phyloP scores from a whole-genome alignment of 2,329 filamentous ascomycete genomes.

The Didymosphaeria variabile region DNA sequence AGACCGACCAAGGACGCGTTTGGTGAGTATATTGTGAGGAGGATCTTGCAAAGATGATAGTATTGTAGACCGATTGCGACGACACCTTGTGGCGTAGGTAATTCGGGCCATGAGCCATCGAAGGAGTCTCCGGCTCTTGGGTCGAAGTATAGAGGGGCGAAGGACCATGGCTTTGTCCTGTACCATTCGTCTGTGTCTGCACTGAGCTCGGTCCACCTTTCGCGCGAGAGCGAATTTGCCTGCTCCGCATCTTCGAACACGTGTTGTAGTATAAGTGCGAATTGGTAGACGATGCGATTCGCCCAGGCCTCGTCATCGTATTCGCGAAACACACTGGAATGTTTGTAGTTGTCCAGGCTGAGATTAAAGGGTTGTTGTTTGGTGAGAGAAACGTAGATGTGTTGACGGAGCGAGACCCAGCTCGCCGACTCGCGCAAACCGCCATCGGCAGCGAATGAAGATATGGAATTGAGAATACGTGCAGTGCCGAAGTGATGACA shows the following conservation, averaged over 20 bases:
- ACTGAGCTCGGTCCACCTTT: constrained; percentile 40
- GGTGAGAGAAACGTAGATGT: constrained; percentile 52
- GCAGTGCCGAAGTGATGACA: constrained; percentile 53
- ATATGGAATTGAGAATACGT: constrained; percentile 51
- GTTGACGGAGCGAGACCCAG: constrained; percentile 54
- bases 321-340: constrained; percentile 40
- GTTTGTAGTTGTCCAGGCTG: constrained; percentile 41
- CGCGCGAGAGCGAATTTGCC: constrained; percentile 29
- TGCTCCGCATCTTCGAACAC: constrained; percentile 35
- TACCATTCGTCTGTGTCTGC: constrained; percentile 45
- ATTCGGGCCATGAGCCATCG: constrained; percentile 32
- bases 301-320: constrained; percentile 43
- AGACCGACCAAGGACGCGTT: constrained; percentile 38
- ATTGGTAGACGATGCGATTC: constrained; percentile 44
- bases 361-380: constrained; percentile 45
- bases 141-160: constrained; percentile 34
- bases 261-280: constrained; percentile 38
- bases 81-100: constrained; percentile 35
- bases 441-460: constrained; percentile 49
- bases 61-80: constrained; percentile 42
- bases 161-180: constrained; percentile 42
- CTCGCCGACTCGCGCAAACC: constrained; percentile 53
- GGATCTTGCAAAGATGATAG: constrained; percentile 43
- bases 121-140: constrained; percentile 34
- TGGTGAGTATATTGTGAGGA: constrained; percentile 41